A percentile compares a stretch with the other conserved stretches of the same genome.
These are phyloP conservation scores for Neostapfia colusana DNA, from an alignment of 176 grass and related monocot genomes.

Conservation along the genomic window DNA sequence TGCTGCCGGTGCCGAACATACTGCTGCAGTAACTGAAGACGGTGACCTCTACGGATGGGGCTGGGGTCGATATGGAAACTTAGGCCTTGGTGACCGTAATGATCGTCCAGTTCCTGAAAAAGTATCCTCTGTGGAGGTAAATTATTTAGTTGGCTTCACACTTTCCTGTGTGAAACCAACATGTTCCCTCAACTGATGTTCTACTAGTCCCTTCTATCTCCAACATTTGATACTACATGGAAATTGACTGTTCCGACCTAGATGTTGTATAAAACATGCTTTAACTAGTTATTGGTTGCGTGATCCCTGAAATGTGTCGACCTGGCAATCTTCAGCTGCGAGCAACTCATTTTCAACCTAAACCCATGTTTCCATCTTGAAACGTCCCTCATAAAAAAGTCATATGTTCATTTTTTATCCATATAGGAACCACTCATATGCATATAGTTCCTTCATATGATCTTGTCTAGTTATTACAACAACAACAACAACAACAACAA, in stretches of 20 bases:
- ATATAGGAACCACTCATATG: constrained; percentile 5
- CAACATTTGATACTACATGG: constrained; percentile 13
- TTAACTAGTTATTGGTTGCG: constrained; percentile 1
- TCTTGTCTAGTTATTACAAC: constrained; percentile 21
- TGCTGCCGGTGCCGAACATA: constrained; percentile 97
- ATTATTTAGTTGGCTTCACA: neutral
- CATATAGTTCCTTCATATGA: neutral
- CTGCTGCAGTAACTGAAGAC: constrained; percentile 93
- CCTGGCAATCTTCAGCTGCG: neutral
- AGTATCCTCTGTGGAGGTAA: constrained; percentile 75
- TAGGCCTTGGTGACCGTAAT: constrained; percentile 92
- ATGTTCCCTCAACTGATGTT: neutral
- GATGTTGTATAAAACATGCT: neutral
- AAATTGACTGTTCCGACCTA: constrained; percentile 9
- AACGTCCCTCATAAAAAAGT: neutral
- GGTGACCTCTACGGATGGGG: constrained; percentile 98
- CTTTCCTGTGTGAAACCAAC: constrained; percentile 22
- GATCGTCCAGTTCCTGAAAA: constrained; percentile 84
- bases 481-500: too few species aligned
- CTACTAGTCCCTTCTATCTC: neutral
- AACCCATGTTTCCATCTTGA: constrained; percentile 21
- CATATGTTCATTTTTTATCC: neutral
- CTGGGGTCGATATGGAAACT: constrained; percentile 97
- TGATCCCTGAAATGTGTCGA: neutral
- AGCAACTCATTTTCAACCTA: constrained; percentile 5